These are phyloP conservation scores for Dactylis glomerata DNA, from an alignment of 176 grass and related monocot genomes.

Conservation along the genomic window DNA sequence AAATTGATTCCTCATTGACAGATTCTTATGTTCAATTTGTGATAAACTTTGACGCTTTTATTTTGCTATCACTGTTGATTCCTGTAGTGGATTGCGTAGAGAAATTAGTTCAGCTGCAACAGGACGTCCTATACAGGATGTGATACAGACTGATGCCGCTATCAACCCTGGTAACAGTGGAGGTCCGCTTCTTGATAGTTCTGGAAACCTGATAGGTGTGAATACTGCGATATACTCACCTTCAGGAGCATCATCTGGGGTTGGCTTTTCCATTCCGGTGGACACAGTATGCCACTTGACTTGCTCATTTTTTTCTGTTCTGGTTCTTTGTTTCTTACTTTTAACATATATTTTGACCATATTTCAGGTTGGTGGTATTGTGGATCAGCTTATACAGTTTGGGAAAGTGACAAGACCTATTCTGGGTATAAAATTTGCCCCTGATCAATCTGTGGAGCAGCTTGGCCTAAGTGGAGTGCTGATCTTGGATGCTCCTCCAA, in stretches of 20 bases:
- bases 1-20: slow-evolving; percentile 20
- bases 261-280: slow-evolving; percentile 99
- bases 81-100: slow-evolving; percentile 80
- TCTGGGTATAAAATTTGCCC: slow-evolving; percentile 98
- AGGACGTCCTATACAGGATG: slow-evolving; percentile 99
- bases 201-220: slow-evolving; percentile 95
- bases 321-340: background rate
- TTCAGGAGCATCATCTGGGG: slow-evolving; percentile 96
- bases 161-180: slow-evolving; percentile 99
- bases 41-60: slow-evolving; percentile 14
- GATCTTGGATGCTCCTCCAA: slow-evolving; percentile 90
- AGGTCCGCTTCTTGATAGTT: slow-evolving; percentile 90
- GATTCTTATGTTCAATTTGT: background rate
- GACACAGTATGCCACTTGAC: slow-evolving; percentile 64
- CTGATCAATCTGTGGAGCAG: slow-evolving; percentile 98
- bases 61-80: background rate
- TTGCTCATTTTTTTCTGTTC: slow-evolving; percentile 1
- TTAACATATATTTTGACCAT: background rate
- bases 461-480: slow-evolving; percentile 97
- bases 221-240: slow-evolving; percentile 99
- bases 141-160: slow-evolving; percentile 97
- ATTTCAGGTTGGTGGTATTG: slow-evolving; percentile 86
- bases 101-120: slow-evolving; percentile 99
- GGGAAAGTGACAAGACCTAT: slow-evolving; percentile 98
- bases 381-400: slow-evolving; percentile 92